These are phyloP conservation scores for Gossypium rotundifolium DNA, from an alignment of 345 rosid genomes.

Conservation along the genomic window DNA sequence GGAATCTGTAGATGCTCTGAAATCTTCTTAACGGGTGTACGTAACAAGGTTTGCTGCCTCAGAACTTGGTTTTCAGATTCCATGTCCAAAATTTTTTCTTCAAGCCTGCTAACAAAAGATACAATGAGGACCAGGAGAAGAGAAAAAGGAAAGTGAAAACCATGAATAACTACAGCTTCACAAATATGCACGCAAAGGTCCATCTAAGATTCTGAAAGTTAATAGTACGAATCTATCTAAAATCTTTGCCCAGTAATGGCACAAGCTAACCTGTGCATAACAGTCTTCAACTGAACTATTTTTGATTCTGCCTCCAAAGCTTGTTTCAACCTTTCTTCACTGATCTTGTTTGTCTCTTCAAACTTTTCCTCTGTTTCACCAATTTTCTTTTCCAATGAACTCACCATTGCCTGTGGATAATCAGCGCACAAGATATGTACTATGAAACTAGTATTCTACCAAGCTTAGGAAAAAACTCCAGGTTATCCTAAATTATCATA, in stretches of 20 bases:
- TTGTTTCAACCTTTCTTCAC: constrained; percentile 94
- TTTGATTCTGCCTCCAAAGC: constrained; percentile 86
- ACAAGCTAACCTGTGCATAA: constrained; percentile 68
- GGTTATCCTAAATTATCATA: background rate
- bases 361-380: constrained; percentile 84
- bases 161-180: background rate
- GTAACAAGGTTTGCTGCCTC: constrained; percentile 60
- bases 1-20: constrained; percentile 52
- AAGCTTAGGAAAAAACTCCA: constrained; percentile 8
- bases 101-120: constrained; percentile 60
- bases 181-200: background rate
- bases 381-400: constrained; percentile 73
- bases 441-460: constrained; percentile 5
- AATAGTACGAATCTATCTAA: background rate
- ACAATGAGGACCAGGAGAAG: constrained; percentile 4
- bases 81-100: constrained; percentile 73
- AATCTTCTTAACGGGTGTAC: constrained; percentile 43
- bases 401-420: constrained; percentile 62
- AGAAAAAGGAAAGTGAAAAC: background rate
- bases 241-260: background rate
- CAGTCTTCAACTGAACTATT: constrained; percentile 72
- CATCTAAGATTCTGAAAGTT: background rate
- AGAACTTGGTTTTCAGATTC: constrained; percentile 81
- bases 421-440: constrained; percentile 15
- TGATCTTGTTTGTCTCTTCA: constrained; percentile 65